Evolutionary conservation across 495 filamentous ascomycete genomes (phyloP).

Genomic region (Neurospora tetrasperma): DNA sequence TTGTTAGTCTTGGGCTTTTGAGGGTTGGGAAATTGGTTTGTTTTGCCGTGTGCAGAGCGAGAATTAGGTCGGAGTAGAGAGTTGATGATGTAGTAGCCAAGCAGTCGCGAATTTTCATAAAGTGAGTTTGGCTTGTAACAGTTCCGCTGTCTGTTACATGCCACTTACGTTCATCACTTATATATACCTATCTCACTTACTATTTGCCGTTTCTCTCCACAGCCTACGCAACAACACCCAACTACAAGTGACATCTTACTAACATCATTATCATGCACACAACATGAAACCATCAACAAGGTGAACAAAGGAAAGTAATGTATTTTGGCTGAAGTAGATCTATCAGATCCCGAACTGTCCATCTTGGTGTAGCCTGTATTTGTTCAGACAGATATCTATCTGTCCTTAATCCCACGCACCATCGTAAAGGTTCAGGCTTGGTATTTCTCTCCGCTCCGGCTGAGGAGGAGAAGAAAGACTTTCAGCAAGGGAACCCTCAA

Average conservation of each 20-base stretch:
- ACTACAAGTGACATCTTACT: neutral
- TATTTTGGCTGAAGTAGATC: neutral
- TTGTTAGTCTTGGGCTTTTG: too few relatives aligned
- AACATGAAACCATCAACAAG: neutral
- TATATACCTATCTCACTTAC: too few relatives aligned
- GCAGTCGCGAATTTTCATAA: too few relatives aligned
- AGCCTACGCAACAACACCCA: too few relatives aligned
- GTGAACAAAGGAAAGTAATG: neutral
- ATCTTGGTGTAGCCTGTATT: conserved; percentile 8
- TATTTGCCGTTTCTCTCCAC: too few relatives aligned
- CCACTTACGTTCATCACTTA: too few relatives aligned
- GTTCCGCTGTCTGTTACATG: too few relatives aligned
- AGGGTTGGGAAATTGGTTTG: too few relatives aligned
- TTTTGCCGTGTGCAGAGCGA: too few relatives aligned
- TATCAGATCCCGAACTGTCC: neutral
- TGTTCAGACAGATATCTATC: neutral
- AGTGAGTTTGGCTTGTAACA: too few relatives aligned
- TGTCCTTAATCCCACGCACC: neutral
- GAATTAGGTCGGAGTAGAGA: too few relatives aligned
- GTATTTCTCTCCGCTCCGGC: neutral
- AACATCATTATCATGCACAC: neutral
- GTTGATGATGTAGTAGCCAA: too few relatives aligned
- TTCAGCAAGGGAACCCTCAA: conserved; percentile 6
- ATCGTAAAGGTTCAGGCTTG: conserved; percentile 5
- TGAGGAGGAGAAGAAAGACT: neutral